Evolutionary conservation across 306 rosid genomes (phyloP).

Genomic region (Senna tora): DNA sequence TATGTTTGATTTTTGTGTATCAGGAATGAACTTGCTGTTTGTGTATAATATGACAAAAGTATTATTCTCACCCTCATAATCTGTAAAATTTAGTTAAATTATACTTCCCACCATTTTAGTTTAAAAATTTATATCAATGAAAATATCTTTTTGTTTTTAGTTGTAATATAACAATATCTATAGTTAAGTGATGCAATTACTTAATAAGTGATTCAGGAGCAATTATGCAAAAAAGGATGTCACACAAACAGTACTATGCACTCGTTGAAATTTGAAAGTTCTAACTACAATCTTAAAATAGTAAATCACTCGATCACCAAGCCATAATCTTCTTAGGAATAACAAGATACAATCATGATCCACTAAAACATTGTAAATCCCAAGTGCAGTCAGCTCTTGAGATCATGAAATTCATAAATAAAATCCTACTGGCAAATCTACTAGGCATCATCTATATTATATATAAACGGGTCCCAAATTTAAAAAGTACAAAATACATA

Average conservation of each 20-base stretch:
- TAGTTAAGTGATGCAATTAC: neutral
- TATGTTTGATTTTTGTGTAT: too few species aligned
- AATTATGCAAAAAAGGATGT: slow-evolving; percentile 11
- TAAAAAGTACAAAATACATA: slow-evolving; percentile 48
- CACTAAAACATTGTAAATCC: slow-evolving; percentile 45
- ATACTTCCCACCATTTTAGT: too few species aligned
- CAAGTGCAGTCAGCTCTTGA: slow-evolving; percentile 39
- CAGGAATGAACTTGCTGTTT: neutral
- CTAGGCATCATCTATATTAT: slow-evolving; percentile 47
- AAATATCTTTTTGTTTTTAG: too few species aligned
- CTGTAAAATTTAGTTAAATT: too few species aligned
- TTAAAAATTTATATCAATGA: too few species aligned
- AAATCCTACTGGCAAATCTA: slow-evolving; percentile 51
- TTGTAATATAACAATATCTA: too few species aligned
- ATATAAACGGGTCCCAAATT: slow-evolving; percentile 24
- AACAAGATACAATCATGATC: slow-evolving; percentile 48
- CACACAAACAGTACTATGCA: slow-evolving; percentile 12
- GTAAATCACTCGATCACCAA: slow-evolving; percentile 44
- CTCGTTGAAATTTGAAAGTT: slow-evolving; percentile 14
- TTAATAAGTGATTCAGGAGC: slow-evolving; percentile 17
- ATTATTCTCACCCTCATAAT: too few species aligned
- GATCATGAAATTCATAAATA: slow-evolving; percentile 43
- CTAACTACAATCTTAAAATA: slow-evolving; percentile 8
- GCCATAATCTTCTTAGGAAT: slow-evolving; percentile 50
- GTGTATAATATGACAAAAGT: neutral